phyloP scores from a whole-genome alignment of 129 eudicot genomes.

The Saussurea involucrata region DNA sequence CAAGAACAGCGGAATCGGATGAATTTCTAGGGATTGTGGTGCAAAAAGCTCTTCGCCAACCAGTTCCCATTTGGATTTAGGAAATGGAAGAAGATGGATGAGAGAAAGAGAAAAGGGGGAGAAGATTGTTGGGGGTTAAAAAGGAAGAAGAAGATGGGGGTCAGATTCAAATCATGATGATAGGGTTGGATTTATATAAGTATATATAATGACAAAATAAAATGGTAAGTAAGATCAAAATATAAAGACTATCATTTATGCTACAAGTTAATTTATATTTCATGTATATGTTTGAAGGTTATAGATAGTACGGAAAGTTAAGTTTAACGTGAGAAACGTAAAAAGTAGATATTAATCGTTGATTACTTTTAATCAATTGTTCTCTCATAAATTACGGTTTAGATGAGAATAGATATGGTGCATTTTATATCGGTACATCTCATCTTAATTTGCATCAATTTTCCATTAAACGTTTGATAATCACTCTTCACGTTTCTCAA shows the following conservation, averaged over 20 bases:
- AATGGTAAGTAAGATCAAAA: not conserved
- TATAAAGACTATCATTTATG: not conserved
- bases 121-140: not conserved
- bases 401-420: too few species aligned
- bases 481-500: too few species aligned
- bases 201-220: constrained; percentile 15
- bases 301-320: too few species aligned
- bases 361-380: too few species aligned
- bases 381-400: too few species aligned
- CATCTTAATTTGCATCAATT: too few species aligned
- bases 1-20: constrained; percentile 17
- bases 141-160: not conserved
- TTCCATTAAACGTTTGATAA: too few species aligned
- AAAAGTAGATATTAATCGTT: too few species aligned
- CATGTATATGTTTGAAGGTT: too few species aligned
- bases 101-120: not conserved
- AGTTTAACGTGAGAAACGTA: too few species aligned
- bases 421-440: too few species aligned
- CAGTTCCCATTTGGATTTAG: constrained; percentile 61
- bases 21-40: constrained; percentile 56
- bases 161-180: not conserved
- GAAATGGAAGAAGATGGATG: not conserved
- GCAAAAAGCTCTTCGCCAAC: constrained; percentile 97
- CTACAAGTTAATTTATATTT: too few species aligned
- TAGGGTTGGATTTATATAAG: constrained; percentile 17